These are phyloP conservation scores for Cercospora zeina DNA, from an alignment of 2,329 filamentous ascomycete species.

Conservation along the genomic window DNA sequence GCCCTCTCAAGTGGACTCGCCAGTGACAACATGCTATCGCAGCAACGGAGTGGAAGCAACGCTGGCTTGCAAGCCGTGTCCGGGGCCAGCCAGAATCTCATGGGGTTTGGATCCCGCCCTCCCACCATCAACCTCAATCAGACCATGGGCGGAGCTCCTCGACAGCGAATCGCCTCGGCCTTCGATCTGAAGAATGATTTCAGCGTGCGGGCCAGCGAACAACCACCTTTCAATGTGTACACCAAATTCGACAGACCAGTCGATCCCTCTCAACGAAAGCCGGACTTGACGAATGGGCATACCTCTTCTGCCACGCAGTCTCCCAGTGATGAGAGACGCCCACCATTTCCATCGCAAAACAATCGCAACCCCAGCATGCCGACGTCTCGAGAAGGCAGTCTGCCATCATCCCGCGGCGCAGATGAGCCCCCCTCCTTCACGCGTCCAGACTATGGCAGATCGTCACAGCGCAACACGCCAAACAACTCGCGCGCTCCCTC, in stretches of 20 bases:
- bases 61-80: conserved; percentile 39
- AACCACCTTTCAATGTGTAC: conserved; percentile 38
- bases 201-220: conserved; percentile 28
- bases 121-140: conserved; percentile 34
- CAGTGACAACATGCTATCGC: conserved; percentile 42
- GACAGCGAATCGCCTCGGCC: conserved; percentile 29
- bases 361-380: conserved; percentile 48
- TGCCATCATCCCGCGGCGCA: conserved; percentile 58
- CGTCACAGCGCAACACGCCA: conserved; percentile 28
- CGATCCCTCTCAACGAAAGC: conserved; percentile 34
- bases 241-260: conserved; percentile 40
- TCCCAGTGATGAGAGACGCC: conserved; percentile 47
- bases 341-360: conserved; percentile 47
- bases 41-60: conserved; percentile 43
- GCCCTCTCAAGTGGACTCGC: conserved; percentile 39
- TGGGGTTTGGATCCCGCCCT: conserved; percentile 28
- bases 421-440: conserved; percentile 43
- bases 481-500: conserved; percentile 45
- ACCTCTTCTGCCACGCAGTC: conserved; percentile 39
- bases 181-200: conserved; percentile 28
- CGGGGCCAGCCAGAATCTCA: conserved; percentile 35
- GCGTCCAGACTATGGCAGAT: conserved; percentile 25
- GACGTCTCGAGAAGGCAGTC: conserved; percentile 56
- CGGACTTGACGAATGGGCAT: conserved; percentile 23
- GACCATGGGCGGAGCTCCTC: conserved; percentile 23